These are phyloP conservation scores for Cyanodermella asteris DNA, from an alignment of 2,329 filamentous ascomycete species.

Conservation along the genomic window DNA sequence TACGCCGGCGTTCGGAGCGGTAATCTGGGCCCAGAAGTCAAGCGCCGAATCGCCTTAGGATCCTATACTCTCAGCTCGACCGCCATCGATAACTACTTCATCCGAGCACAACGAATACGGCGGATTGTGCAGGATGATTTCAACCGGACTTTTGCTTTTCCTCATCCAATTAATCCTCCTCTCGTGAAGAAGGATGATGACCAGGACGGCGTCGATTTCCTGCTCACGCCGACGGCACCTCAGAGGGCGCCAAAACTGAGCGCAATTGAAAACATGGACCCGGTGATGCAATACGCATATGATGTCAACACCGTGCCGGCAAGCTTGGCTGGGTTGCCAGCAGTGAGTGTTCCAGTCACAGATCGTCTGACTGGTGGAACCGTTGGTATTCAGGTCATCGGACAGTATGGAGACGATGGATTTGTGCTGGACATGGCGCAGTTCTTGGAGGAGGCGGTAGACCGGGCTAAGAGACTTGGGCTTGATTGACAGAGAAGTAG, in stretches of 20 bases:
- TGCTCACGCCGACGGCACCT: conserved; percentile 73
- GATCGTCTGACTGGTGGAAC: conserved; percentile 3
- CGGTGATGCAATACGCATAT: conserved; percentile 67
- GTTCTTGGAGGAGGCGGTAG: conserved; percentile 13
- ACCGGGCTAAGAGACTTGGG: too few relatives aligned
- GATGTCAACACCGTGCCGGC: conserved; percentile 93
- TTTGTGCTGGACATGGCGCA: conserved; percentile 18
- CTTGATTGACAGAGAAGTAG: too few relatives aligned
- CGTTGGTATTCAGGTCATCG: conserved; percentile 23
- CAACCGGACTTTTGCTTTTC: conserved; percentile 47
- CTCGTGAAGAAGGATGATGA: conserved; percentile 1
- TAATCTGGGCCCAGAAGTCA: conserved; percentile 68
- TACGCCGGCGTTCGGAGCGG: conserved; percentile 55
- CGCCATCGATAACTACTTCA: conserved; percentile 89
- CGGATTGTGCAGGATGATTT: conserved; percentile 73
- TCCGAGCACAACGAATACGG: conserved; percentile 75
- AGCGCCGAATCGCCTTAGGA: conserved; percentile 67
- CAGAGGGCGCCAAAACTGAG: conserved; percentile 44
- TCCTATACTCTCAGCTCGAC: conserved; percentile 76
- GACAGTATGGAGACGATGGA: conserved; percentile 25
- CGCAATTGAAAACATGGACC: conserved; percentile 9
- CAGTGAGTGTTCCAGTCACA: conserved; percentile 55
- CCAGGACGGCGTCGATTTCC: conserved; percentile 47
- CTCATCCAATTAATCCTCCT: conserved; percentile 3
- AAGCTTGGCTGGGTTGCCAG: conserved; percentile 74